Evolutionary conservation across 129 eudicot genomes (phyloP), one percentile per base, ranked within the genome.

Genomic region (Deinandra increscens): DNA sequence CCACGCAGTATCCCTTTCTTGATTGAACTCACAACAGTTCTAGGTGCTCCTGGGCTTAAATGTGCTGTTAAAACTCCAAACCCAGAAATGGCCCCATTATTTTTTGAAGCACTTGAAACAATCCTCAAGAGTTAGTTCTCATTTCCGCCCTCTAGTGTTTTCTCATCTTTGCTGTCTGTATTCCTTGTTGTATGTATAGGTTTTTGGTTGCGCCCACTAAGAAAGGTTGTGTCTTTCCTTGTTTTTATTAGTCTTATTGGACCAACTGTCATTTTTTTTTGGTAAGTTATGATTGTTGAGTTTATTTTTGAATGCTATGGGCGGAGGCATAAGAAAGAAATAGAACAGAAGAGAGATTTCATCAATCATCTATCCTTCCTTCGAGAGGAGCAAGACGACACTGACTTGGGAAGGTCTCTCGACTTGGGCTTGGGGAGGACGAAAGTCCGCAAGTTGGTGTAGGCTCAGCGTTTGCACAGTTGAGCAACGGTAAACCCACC

Each of bases 21-120:
- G 81, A 85, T 93, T 37, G 96, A 93, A 64, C 89, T 93, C 53
- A 93, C 95, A 33, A 81, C 95, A n/a, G 95, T 79, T 38, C 45
- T 84, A 3, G 95, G 96, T 41, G 70, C 80, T 39, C 95, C 96
- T 12, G 95, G 98, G 23, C 77, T 93, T 74, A 93, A 83, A 81
- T 93, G 98, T 71, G 96, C 95, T 5, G 77, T 93, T 56, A 93
- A 93, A 75, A 86, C 96, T 26, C 95, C 98, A 12, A 84, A 83
- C 81, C 96, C 88, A 0, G 98, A 93, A 71, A 84, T 89, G 90
- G 96, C 90, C 38, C 90, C 95, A 6, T 85, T 93, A 55, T 89
- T 89, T 81, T 93, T 93, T 17, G 96, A 93, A 85, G 86, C 86
- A 10, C 81, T 93, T 4, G 98, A 93, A 83, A 26, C 45, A 46